Percentiles rank a stretch among this genome's conserved stretches.
phyloP scores from a whole-genome alignment of 2,329 filamentous ascomycete species.

The Fusarium luffae region DNA sequence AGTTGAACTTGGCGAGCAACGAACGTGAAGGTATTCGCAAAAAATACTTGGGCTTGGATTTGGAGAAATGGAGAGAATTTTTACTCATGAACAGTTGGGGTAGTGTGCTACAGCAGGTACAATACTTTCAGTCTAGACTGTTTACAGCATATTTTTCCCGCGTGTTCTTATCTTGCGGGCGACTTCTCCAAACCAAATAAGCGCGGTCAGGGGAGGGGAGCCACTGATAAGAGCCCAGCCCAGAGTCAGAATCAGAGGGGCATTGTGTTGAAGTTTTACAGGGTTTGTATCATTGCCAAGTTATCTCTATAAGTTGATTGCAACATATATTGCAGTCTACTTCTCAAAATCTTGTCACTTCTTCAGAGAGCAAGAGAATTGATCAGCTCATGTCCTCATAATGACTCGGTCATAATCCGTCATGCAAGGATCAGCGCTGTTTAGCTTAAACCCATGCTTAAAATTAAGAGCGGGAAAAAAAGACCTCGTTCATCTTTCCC shows the following conservation, averaged over 20 bases:
- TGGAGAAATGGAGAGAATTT: slow-evolving; percentile 24
- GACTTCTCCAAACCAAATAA: slow-evolving; percentile 32
- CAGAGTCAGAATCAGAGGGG: background rate
- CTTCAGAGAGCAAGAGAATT: background rate
- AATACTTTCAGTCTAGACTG: background rate
- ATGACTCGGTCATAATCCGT: slow-evolving; percentile 31
- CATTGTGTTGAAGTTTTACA: background rate
- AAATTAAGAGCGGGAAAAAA: slow-evolving; percentile 20
- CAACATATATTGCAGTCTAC: background rate
- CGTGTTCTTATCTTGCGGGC: slow-evolving; percentile 26
- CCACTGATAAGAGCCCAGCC: slow-evolving; percentile 23
- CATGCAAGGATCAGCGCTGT: background rate
- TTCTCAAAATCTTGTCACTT: background rate
- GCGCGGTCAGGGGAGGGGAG: slow-evolving; percentile 20
- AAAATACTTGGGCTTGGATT: slow-evolving; percentile 12
- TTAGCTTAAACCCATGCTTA: slow-evolving; percentile 39
- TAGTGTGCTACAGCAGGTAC: background rate
- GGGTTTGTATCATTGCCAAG: background rate
- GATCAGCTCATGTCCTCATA: background rate
- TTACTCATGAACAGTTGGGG: slow-evolving; percentile 20
- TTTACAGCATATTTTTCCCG: background rate
- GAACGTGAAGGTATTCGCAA: slow-evolving; percentile 21
- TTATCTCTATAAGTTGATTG: background rate
- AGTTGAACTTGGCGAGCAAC: background rate
- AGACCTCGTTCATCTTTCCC: slow-evolving; percentile 8